Evolutionary conservation across 345 rosid species (phyloP).

Genomic region (Passiflora organensis): DNA sequence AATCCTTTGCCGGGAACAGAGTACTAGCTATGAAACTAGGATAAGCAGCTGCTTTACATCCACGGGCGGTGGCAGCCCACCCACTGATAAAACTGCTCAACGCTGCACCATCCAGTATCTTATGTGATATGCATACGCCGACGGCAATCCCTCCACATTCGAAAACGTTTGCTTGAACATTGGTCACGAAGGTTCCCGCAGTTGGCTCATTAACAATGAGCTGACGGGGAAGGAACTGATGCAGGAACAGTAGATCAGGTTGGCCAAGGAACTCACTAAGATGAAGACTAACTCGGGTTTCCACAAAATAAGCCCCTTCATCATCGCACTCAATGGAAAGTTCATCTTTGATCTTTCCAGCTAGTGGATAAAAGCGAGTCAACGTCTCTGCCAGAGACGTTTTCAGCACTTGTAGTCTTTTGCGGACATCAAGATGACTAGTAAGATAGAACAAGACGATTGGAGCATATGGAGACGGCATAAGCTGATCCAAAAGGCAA

Average conservation of each 20-base stretch:
- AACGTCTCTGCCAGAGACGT: conserved; percentile 11
- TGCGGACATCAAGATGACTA: background rate
- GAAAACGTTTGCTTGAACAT: conserved; percentile 16
- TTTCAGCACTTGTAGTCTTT: conserved; percentile 8
- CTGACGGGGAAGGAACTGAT: conserved; percentile 10
- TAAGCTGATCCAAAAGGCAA: conserved; percentile 39
- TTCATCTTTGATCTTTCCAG: conserved; percentile 14
- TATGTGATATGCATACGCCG: conserved; percentile 19
- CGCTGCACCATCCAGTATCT: conserved; percentile 15
- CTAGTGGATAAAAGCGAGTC: conserved; percentile 15
- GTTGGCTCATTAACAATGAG: conserved; percentile 8
- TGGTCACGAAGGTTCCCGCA: conserved; percentile 23
- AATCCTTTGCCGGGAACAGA: conserved; percentile 35
- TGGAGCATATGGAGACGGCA: conserved; percentile 22
- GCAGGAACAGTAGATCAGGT: conserved; percentile 4
- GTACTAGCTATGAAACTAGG: conserved; percentile 23
- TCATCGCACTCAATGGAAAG: conserved; percentile 17
- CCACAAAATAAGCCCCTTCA: conserved; percentile 17
- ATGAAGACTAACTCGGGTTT: conserved; percentile 6
- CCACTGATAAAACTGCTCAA: conserved; percentile 9
- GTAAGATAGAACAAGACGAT: conserved; percentile 29
- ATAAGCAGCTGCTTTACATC: background rate
- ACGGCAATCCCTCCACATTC: conserved; percentile 12
- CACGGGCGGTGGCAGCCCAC: conserved; percentile 11
- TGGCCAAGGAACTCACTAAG: conserved; percentile 15